These are phyloP conservation scores for Phytophthora hibernalis DNA, from an alignment of 352 stramenopile species.

Conservation along the genomic window DNA sequence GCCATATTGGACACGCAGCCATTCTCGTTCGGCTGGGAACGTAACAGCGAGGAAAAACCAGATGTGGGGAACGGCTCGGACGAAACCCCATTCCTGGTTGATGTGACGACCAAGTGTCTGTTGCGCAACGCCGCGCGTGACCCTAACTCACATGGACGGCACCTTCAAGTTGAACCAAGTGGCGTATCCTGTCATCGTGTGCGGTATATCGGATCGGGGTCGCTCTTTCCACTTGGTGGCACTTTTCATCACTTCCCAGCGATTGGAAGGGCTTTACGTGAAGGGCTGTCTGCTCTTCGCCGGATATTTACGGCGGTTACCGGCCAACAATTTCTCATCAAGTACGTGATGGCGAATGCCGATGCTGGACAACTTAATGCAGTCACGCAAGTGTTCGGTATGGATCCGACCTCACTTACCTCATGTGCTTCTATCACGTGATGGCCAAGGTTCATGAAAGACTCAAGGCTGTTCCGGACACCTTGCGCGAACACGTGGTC, in stretches of 20 bases:
- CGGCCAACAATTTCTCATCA: not conserved
- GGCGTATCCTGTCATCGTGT: no score
- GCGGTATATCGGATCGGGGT: no score
- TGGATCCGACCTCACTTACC: conserved; percentile 5
- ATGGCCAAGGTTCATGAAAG: conserved; percentile 29
- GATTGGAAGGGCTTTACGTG: not conserved
- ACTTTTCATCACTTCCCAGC: no score
- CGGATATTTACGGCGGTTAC: not conserved
- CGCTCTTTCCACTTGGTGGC: no score
- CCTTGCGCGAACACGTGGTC: no score
- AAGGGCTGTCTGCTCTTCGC: not conserved
- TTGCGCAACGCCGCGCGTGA: not conserved
- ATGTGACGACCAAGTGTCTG: not conserved
- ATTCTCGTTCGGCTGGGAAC: not conserved
- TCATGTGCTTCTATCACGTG: conserved; percentile 42
- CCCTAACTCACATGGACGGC: no score
- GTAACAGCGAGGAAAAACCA: not conserved
- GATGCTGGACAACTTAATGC: no score
- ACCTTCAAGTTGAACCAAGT: no score
- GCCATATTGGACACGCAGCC: no score
- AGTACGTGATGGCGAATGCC: not conserved
- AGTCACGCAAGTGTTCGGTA: no score
- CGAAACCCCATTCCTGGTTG: conserved; percentile 8
- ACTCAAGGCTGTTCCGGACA: no score
- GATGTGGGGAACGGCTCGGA: conserved; percentile 9